Conservation (phyloP, 768 basidiomycete species). For the Porphyrellus cyaneotinctus region DNA sequence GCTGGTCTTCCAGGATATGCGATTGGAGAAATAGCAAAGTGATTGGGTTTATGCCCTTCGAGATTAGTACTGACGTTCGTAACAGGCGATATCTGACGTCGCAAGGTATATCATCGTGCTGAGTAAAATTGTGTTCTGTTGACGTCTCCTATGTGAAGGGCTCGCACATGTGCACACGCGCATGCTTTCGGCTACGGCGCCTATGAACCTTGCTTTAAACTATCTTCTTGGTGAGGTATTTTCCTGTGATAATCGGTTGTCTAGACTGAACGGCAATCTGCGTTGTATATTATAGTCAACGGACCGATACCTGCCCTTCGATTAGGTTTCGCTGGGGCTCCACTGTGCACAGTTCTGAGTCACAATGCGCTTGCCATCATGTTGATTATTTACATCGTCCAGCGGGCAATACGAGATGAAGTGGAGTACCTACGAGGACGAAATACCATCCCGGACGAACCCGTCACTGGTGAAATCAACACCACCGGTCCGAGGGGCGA, state of each 20-base stretch:
- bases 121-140: background rate
- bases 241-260: background rate
- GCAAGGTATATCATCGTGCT: conserved; percentile 11
- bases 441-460: conserved; percentile 11
- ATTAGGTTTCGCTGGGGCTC: conserved; percentile 25
- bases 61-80: conserved; percentile 1
- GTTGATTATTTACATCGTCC: conserved; percentile 22
- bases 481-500: background rate
- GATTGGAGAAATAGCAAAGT: conserved; percentile 40
- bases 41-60: background rate
- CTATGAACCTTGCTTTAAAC: conserved; percentile 22
- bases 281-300: conserved; percentile 11
- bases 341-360: conserved; percentile 26
- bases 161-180: conserved; percentile 20
- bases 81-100: conserved; percentile 20
- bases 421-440: conserved; percentile 9
- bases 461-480: background rate
- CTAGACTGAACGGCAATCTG: background rate
- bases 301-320: conserved; percentile 26
- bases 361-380: conserved; percentile 22
- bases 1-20: conserved; percentile 47
- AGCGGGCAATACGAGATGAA: conserved; percentile 19
- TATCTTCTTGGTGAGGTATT: conserved; percentile 23
- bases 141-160: conserved; percentile 10
- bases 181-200: conserved; percentile 22